A percentile compares a stretch with the other conserved stretches of the same genome.
Conservation (phyloP, 2,329 filamentous ascomycete species). For the Claviceps fusiformis region DNA sequence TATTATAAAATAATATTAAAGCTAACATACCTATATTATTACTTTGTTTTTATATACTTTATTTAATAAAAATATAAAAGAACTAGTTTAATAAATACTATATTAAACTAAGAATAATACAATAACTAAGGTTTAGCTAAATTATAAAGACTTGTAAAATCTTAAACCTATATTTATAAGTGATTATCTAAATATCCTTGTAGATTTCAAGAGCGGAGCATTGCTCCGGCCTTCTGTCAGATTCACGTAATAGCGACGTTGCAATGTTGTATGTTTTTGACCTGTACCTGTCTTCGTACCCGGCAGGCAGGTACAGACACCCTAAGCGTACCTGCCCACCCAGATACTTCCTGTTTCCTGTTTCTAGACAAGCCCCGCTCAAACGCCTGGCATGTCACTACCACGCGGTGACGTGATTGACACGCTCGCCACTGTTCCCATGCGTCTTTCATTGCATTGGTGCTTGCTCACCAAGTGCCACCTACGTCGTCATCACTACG, state of each 20-base stretch:
- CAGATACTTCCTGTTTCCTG: neutral
- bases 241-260: neutral
- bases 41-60: too few relatives aligned
- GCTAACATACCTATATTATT: too few relatives aligned
- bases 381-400: neutral
- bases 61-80: too few relatives aligned
- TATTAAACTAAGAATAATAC: too few relatives aligned
- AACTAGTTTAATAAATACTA: too few relatives aligned
- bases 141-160: too few relatives aligned
- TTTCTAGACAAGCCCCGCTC: neutral
- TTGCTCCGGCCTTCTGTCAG: neutral
- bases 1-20: too few relatives aligned
- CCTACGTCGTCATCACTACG: constrained; percentile 1
- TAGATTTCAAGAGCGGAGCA: neutral
- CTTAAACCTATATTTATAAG: too few relatives aligned
- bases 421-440: neutral
- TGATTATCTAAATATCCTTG: too few relatives aligned
- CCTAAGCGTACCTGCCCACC: neutral
- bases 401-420: constrained; percentile 9
- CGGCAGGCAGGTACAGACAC: too few relatives aligned
- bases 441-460: neutral
- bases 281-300: too few relatives aligned
- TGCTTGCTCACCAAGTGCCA: neutral
- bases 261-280: neutral
- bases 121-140: too few relatives aligned